Conservation (phyloP, 164 flowering plant species). For the Vitis riparia region DNA sequence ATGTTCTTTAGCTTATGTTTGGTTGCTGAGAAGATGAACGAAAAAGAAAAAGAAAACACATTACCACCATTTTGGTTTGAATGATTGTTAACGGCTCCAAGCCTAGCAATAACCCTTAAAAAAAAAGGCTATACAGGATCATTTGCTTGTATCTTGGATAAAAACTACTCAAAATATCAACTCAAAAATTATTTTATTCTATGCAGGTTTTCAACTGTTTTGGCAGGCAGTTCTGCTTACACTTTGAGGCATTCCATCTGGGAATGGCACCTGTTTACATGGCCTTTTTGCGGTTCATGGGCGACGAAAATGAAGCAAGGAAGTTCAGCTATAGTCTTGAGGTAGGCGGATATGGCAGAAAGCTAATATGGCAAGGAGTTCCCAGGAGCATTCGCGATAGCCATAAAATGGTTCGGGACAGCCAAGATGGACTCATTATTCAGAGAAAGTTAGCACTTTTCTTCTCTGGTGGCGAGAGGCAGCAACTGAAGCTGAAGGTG, state of each 20-base stretch:
- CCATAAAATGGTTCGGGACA: constrained; percentile 65
- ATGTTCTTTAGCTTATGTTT: too few relatives aligned
- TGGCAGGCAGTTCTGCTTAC: constrained; percentile 67
- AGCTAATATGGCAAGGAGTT: constrained; percentile 71
- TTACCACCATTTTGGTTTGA: too few relatives aligned
- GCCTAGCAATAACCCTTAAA: too few relatives aligned
- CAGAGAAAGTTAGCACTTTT: constrained; percentile 60
- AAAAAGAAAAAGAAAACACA: too few relatives aligned
- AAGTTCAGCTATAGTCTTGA: constrained; percentile 63
- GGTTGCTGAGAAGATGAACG: too few relatives aligned
- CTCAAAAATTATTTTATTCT: not conserved
- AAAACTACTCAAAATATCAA: too few relatives aligned
- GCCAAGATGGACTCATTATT: constrained; percentile 67
- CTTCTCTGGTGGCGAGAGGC: constrained; percentile 55
- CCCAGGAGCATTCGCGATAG: constrained; percentile 76
- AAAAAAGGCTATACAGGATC: too few relatives aligned
- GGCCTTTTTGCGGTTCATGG: constrained; percentile 81
- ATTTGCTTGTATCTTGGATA: too few relatives aligned
- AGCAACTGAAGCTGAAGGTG: constrained; percentile 66
- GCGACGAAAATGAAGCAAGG: constrained; percentile 64
- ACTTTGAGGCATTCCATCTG: constrained; percentile 67
- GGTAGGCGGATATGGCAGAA: constrained; percentile 64
- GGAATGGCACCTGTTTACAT: constrained; percentile 73
- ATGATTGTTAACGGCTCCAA: too few relatives aligned
- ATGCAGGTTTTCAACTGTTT: constrained; percentile 71